phyloP scores from a whole-genome alignment of 1,284 basidiomycete species.

The Sparassis latifolia region DNA sequence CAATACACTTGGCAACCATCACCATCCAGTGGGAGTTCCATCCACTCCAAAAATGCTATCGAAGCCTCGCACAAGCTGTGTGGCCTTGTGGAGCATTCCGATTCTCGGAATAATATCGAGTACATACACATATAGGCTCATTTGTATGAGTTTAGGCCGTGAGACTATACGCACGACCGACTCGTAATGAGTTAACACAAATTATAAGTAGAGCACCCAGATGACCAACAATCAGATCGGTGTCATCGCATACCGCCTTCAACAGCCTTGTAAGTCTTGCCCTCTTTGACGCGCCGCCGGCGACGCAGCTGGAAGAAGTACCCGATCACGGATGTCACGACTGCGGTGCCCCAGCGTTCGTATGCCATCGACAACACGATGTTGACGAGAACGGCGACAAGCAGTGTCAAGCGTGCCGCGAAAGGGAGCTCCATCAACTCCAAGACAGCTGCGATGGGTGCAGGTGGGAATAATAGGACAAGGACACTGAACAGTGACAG shows the following conservation, averaged over 20 bases:
- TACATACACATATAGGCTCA: too few relatives aligned
- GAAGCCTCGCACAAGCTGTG: too few relatives aligned
- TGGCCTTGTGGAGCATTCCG: too few relatives aligned
- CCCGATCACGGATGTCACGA: slow-evolving; percentile 54
- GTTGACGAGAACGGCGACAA: slow-evolving; percentile 71
- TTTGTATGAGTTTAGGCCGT: too few relatives aligned
- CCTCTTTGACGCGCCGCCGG: slow-evolving; percentile 46
- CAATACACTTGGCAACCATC: too few relatives aligned
- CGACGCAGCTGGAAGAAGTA: slow-evolving; percentile 36
- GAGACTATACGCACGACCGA: too few relatives aligned
- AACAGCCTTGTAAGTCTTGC: slow-evolving; percentile 68
- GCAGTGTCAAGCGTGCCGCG: slow-evolving; percentile 63
- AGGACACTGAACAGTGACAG: slow-evolving; percentile 71
- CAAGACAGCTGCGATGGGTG: slow-evolving; percentile 57
- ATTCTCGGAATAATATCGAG: too few relatives aligned
- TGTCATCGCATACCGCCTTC: slow-evolving; percentile 52
- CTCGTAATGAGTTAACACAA: too few relatives aligned
- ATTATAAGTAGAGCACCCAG: too few relatives aligned
- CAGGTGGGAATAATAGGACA: slow-evolving; percentile 68
- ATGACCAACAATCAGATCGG: too few relatives aligned
- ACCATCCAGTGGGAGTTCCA: too few relatives aligned
- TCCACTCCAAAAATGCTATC: too few relatives aligned
- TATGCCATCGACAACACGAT: slow-evolving; percentile 69
- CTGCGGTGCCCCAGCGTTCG: slow-evolving; percentile 71
- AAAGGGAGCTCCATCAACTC: slow-evolving; percentile 77